Conservation (phyloP, 2,329 filamentous ascomycete species). For the Pseudogymnoascus sp. region DNA sequence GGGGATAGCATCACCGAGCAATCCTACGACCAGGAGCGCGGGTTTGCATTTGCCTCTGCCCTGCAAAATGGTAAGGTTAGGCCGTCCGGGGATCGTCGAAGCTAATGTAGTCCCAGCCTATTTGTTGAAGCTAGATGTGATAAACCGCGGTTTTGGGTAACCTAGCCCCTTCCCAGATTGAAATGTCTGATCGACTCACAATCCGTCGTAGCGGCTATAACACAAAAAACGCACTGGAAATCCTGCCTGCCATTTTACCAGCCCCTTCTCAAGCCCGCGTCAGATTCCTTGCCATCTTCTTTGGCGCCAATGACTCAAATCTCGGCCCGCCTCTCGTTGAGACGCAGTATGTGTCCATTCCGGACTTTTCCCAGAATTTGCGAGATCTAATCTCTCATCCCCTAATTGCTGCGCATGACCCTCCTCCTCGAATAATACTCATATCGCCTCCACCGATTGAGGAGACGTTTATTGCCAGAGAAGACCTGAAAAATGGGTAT, state of each 20-base stretch:
- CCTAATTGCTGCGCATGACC: constrained; percentile 57
- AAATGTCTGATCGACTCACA: not conserved
- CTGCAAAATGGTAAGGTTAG: constrained; percentile 18
- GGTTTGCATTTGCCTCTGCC: constrained; percentile 21
- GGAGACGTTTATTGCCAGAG: constrained; percentile 49
- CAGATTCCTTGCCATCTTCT: constrained; percentile 45
- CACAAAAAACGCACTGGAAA: constrained; percentile 19
- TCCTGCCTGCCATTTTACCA: constrained; percentile 16
- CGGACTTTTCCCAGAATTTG: constrained; percentile 65
- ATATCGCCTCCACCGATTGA: constrained; percentile 80
- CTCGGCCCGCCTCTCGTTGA: constrained; percentile 48
- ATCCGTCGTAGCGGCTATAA: constrained; percentile 18
- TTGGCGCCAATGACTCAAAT: constrained; percentile 85
- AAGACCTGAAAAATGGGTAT: constrained; percentile 37
- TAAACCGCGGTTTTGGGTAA: constrained; percentile 21
- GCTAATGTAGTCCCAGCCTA: constrained; percentile 15
- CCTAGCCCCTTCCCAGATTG: not conserved
- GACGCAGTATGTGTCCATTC: constrained; percentile 66
- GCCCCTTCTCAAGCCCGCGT: constrained; percentile 19
- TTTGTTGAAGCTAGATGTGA: constrained; percentile 19
- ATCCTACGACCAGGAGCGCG: constrained; percentile 17
- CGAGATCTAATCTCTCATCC: constrained; percentile 63
- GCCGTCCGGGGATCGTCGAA: not conserved
- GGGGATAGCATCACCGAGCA: constrained; percentile 24
- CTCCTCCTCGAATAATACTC: constrained; percentile 55